These are phyloP conservation scores for Tetradesmus obliquus DNA, from an alignment of 139 green algal genomes.

Conservation along the genomic window DNA sequence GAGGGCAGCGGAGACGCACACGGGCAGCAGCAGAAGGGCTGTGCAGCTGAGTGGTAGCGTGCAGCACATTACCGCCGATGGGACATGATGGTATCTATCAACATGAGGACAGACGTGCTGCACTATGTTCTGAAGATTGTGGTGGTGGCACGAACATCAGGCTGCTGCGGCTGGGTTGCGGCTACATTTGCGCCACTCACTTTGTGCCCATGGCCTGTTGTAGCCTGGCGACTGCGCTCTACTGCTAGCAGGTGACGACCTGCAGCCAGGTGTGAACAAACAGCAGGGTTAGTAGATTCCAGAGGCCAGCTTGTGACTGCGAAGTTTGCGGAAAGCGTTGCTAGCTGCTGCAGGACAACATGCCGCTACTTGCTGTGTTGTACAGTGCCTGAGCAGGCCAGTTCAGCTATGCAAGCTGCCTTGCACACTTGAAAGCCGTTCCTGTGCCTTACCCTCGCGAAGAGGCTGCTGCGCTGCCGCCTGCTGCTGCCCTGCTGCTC, in stretches of 20 bases:
- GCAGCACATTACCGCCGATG: not conserved
- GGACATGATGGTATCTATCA: no score
- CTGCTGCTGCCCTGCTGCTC: not conserved
- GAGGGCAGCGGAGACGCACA: not conserved
- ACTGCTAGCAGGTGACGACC: conserved; percentile 35
- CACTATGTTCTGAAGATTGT: no score
- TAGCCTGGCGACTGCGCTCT: conserved; percentile 33
- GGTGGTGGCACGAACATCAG: no score
- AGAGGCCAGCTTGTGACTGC: no score
- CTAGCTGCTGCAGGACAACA: not conserved
- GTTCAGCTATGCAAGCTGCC: not conserved
- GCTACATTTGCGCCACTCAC: not conserved
- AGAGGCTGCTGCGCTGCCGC: not conserved
- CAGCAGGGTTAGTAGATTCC: not conserved
- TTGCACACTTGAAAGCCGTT: not conserved
- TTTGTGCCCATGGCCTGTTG: conserved; percentile 28
- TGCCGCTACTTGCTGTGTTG: not conserved
- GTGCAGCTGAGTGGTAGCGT: not conserved
- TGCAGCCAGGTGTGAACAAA: not conserved
- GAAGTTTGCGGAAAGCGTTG: not conserved
- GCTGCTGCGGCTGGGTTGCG: no score
- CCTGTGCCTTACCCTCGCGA: not conserved
- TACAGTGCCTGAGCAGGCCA: not conserved
- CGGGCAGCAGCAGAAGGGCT: not conserved
- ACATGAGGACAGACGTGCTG: no score